phyloP scores from a whole-genome alignment of 768 basidiomycete genomes.

The Piloderma croceum region DNA sequence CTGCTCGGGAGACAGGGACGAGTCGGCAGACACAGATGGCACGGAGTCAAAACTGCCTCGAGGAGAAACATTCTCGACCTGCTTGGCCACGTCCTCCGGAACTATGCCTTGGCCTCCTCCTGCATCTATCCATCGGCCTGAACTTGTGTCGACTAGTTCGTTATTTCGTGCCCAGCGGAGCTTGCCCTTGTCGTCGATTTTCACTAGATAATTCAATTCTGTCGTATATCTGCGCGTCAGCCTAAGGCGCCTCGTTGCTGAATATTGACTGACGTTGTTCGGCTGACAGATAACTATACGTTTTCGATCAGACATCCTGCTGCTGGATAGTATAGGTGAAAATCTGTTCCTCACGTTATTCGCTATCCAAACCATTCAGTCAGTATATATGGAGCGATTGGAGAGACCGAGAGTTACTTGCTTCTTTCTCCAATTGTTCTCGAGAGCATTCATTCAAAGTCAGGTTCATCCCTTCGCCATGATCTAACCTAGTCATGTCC shows the following conservation, averaged over 20 bases:
- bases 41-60: constrained; percentile 17
- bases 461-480: constrained; percentile 51
- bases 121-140: constrained; percentile 58
- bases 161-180: constrained; percentile 55
- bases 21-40: constrained; percentile 13
- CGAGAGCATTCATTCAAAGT: constrained; percentile 55
- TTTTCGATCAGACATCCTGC: neutral
- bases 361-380: no score
- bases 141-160: constrained; percentile 54
- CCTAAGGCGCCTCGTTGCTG: neutral
- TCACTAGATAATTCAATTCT: constrained; percentile 63
- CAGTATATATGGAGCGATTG: no score
- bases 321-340: no score
- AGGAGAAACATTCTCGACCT: constrained; percentile 10
- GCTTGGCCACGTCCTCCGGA: constrained; percentile 28
- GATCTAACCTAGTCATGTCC: constrained; percentile 57
- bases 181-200: constrained; percentile 47
- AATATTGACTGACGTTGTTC: constrained; percentile 43
- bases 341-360: no score
- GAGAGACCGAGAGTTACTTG: neutral
- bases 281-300: constrained; percentile 46
- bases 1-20: constrained; percentile 8
- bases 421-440: constrained; percentile 21
- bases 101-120: constrained; percentile 52
- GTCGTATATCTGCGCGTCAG: neutral